Base-by-base conservation (phyloP, 2,329 filamentous ascomycete genomes). In the Fonsecaea pugnacius region DNA sequence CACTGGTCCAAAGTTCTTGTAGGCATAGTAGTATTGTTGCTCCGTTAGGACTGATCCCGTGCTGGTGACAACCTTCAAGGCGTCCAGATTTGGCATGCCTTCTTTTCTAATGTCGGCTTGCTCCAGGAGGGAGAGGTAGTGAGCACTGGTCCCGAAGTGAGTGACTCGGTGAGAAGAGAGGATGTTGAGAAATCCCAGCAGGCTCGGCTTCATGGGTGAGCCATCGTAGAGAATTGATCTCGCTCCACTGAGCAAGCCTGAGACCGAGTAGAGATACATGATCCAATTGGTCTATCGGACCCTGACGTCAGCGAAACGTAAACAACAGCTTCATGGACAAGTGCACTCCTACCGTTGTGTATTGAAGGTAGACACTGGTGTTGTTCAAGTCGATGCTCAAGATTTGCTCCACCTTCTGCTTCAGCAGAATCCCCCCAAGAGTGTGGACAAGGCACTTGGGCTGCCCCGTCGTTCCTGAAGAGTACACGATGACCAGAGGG, bases 361-460 rank as follows among this genome's bases (percentile, higher is more conserved):
- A 88, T 71, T 88, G 85, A 38, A 87, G 68, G 4, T 75, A 72
- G 0, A 82, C 71, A 33, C 73, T 76, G 0, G 78, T 79, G 73
- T 95, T 70, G 18, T 75, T 36, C 91, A 72, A 92, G 87, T 32
- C 74, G 75, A 2, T 16, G 27, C 24, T 7, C 16, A 38, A 38
- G 30, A 18, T 14, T 18, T 21, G 21, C 12, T 32, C 0, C 75
- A n/a, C 9, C 16, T 54, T n/a, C 24, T 27, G n/a, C 5, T 50
- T 50, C 9, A 30, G 24, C 33, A 36, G 6, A 50, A 50, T 6
- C 8, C 43, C 75, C 14, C 75, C 75, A 3, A 74, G 73, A 0
- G 87, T 88, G 74, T 96, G 91, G 2, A 93, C 90, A 67, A 95
- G 94, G 63, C 90, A 91, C 72, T 95, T 95, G 14, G 91, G 91